Base-by-base conservation (phyloP, 2,329 filamentous ascomycete species). In the Phaeoacremonium minimum region DNA sequence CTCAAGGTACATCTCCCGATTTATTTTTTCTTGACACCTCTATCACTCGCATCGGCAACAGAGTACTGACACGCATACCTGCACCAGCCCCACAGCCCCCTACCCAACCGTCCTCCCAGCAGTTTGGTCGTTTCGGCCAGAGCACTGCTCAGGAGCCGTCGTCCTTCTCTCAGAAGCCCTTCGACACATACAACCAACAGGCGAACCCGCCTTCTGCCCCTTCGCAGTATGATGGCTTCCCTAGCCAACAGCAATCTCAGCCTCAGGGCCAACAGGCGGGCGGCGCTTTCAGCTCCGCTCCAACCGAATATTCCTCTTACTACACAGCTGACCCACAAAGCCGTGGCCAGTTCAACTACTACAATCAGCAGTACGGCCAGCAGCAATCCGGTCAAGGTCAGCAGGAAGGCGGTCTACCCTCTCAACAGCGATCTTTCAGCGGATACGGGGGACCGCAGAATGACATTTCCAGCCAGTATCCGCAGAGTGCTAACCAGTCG, bases 261-360 rank as follows among this genome's bases (percentile, higher is more conserved):
- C 72, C 77, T 20, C 69, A 71, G 46, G 65, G 60, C 30, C 74
- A 75, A 38, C 77, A 79, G 48, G 75, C 77, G 43, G 77, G 74
- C 50, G 82, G 74, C 33, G 75, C 75, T 19, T 85, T 85, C 62
- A 87, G 81, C 50, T 86, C 86, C 36, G 84, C 82, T 15, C 83
- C 83, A 12, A 78, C 72, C 58, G 88, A 95, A 47, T 95, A 87
- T 62, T 84, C 85, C 15, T 83, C 84, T 6, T 95, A 94, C 67
- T 94, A 95, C 60, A 87, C 85, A 4, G 77, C 83, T 22, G 87
- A 88, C 46, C 80, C 71, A 47, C 81, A 79, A 48, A 71, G 79
- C 48, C 83, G 87, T 46, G 82, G 82, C 54, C 75, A 80, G 1
- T 95, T 93, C 67, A 81, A 80, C 57, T 85, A 88, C 59, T 88